Percentiles rank a stretch among this genome's conserved stretches.
Evolutionary conservation across 1,284 basidiomycete genomes (phyloP).

Genomic region (Cutaneotrichosporon sp.): DNA sequence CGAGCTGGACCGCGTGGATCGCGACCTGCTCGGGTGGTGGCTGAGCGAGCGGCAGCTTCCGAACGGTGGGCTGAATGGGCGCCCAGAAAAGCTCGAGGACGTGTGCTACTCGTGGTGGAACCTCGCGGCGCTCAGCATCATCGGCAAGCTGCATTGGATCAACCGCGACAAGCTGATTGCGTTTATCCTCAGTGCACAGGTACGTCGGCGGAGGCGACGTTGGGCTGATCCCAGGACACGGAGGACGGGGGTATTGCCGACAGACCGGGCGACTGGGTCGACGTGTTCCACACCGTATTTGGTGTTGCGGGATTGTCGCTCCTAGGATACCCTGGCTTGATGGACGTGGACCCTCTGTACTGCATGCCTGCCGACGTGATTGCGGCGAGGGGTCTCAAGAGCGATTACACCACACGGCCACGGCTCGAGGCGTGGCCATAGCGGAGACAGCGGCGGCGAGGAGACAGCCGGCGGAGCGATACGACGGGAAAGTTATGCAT

Average conservation of each 20-base stretch:
- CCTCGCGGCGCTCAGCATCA: slow-evolving; percentile 77
- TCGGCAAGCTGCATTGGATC: slow-evolving; percentile 84
- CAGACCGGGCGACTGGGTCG: slow-evolving; percentile 84
- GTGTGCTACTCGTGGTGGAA: slow-evolving; percentile 99
- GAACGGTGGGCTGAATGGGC: slow-evolving; percentile 88
- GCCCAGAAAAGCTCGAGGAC: slow-evolving; percentile 95
- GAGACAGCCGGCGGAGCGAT: too few relatives aligned
- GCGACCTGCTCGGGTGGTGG: slow-evolving; percentile 80
- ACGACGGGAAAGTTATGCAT: too few relatives aligned
- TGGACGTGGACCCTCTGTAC: slow-evolving; percentile 86
- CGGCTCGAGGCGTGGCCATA: slow-evolving; percentile 20
- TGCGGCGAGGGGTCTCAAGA: slow-evolving; percentile 57
- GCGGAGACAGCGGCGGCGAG: too few relatives aligned
- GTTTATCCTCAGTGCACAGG: slow-evolving; percentile 88
- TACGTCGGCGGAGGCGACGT: slow-evolving; percentile 40
- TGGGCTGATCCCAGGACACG: slow-evolving; percentile 58
- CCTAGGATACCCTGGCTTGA: slow-evolving; percentile 77
- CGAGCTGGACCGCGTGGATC: slow-evolving; percentile 69
- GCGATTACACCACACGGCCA: slow-evolving; percentile 35
- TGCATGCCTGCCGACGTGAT: slow-evolving; percentile 86
- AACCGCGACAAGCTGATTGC: slow-evolving; percentile 68
- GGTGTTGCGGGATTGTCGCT: slow-evolving; percentile 87
- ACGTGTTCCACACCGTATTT: slow-evolving; percentile 94
- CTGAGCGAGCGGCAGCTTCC: slow-evolving; percentile 86
- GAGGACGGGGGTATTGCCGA: slow-evolving; percentile 93